Percentiles rank a stretch among this genome's conserved stretches.
phyloP scores from a whole-genome alignment of 1,284 basidiomycete species.

The Mrakiaceae sp. region DNA sequence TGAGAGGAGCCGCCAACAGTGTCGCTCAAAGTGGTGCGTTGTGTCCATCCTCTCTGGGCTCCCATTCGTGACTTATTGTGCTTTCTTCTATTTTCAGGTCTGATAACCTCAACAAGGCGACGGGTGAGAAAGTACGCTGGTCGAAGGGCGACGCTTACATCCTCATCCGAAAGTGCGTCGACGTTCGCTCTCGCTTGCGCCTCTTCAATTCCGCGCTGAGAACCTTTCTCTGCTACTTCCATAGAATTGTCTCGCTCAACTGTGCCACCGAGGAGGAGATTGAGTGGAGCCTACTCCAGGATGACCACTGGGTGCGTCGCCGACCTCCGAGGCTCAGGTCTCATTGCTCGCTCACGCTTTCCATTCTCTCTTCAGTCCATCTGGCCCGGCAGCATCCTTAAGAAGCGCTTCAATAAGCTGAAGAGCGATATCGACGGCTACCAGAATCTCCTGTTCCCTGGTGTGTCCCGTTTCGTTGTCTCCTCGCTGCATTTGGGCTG shows the following conservation, averaged over 20 bases:
- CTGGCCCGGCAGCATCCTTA: slow-evolving; percentile 11
- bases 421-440: background rate
- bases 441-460: background rate
- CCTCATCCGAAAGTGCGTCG: slow-evolving; percentile 10
- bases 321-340: background rate
- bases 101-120: slow-evolving; percentile 1
- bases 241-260: slow-evolving; percentile 1
- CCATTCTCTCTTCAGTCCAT: background rate
- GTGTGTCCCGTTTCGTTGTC: background rate
- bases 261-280: background rate
- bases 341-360: background rate
- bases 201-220: background rate
- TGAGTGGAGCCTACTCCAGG: slow-evolving; percentile 2
- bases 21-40: slow-evolving; percentile 65
- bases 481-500: background rate
- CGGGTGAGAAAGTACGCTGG: slow-evolving; percentile 4
- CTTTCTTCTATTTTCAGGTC: background rate
- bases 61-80: background rate
- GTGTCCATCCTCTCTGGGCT: background rate
- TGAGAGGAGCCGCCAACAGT: slow-evolving; percentile 61
- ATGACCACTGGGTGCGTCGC: slow-evolving; percentile 5
- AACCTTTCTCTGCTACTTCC: background rate
- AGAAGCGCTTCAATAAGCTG: slow-evolving; percentile 1
- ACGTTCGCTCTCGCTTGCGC: background rate
- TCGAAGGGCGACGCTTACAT: slow-evolving; percentile 10